Conservation (phyloP, 202 grass and related monocot species). For the Schoenoplectus tabernaemontani region DNA sequence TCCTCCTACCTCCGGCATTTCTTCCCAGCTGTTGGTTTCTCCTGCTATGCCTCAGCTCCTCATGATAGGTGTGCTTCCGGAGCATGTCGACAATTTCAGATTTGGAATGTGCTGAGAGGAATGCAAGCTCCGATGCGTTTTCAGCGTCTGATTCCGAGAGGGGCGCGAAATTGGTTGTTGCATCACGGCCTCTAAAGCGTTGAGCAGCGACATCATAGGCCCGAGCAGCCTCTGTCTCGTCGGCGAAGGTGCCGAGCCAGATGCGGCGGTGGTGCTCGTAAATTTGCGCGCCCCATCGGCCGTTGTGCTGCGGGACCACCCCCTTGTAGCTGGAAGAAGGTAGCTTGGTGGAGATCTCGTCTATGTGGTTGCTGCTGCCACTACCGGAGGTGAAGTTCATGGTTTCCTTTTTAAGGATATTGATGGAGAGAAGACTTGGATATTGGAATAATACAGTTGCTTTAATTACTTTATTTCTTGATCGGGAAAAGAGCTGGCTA, state of each 20-base stretch:
- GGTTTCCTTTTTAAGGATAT: background rate
- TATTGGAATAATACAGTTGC: background rate
- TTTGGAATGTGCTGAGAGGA: slow-evolving; percentile 60
- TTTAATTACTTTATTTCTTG: background rate
- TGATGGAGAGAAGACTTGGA: background rate
- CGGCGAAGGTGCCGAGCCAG: slow-evolving; percentile 78
- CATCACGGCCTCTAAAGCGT: slow-evolving; percentile 76
- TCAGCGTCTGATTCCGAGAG: slow-evolving; percentile 38
- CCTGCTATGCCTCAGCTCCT: slow-evolving; percentile 67
- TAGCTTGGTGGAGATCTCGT: slow-evolving; percentile 37
- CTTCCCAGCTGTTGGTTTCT: slow-evolving; percentile 21
- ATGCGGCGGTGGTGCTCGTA: slow-evolving; percentile 92
- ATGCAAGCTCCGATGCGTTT: slow-evolving; percentile 43
- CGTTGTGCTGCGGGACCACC: slow-evolving; percentile 94
- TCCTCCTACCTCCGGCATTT: background rate
- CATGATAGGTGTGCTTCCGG: slow-evolving; percentile 82
- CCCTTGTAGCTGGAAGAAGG: slow-evolving; percentile 73
- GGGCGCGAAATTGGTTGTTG: slow-evolving; percentile 70
- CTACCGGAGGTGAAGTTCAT: slow-evolving; percentile 11
- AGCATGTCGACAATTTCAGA: slow-evolving; percentile 91
- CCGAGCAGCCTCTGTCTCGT: slow-evolving; percentile 45
- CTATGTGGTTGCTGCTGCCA: background rate
- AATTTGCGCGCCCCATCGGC: slow-evolving; percentile 87
- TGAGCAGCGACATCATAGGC: slow-evolving; percentile 79
- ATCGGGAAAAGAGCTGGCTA: too few species aligned